Percentiles rank a stretch among this genome's conserved stretches.
Evolutionary conservation across 352 stramenopile species (phyloP).

Genomic region (Peronospora destructor): DNA sequence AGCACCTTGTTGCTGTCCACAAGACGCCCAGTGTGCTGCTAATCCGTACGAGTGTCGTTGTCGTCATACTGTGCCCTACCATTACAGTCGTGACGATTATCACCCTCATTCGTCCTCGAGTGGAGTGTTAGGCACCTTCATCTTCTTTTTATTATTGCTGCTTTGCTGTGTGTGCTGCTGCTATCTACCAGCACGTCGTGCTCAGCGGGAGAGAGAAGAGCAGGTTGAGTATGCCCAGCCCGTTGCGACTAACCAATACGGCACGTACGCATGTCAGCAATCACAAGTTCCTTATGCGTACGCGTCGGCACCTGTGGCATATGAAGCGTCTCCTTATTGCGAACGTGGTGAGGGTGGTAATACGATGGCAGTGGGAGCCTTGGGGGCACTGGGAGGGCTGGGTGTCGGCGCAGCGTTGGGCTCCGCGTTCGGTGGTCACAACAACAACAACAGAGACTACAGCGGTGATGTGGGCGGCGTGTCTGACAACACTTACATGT

Average conservation of each 20-base stretch:
- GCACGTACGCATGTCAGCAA: slow-evolving; percentile 31
- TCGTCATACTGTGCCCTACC: slow-evolving; percentile 17
- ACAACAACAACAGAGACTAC: slow-evolving; percentile 27
- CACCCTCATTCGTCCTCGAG: slow-evolving; percentile 25
- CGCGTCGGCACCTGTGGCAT: slow-evolving; percentile 33
- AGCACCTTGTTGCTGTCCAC: slow-evolving; percentile 56
- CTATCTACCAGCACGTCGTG: slow-evolving; percentile 28
- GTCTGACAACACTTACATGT: slow-evolving; percentile 37
- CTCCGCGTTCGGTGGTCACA: slow-evolving; percentile 33
- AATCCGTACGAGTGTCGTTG: slow-evolving; percentile 61
- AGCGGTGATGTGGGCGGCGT: slow-evolving; percentile 34
- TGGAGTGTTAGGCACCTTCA: slow-evolving; percentile 24
- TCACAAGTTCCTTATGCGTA: slow-evolving; percentile 41
- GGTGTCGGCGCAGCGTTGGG: slow-evolving; percentile 42
- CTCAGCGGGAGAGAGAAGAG: slow-evolving; percentile 24
- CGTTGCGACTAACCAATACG: slow-evolving; percentile 35
- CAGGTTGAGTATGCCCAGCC: slow-evolving; percentile 33
- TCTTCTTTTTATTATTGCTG: slow-evolving; percentile 41
- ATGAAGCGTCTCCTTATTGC: slow-evolving; percentile 22
- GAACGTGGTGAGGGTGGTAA: slow-evolving; percentile 14
- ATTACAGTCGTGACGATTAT: slow-evolving; percentile 20
- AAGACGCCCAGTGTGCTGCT: slow-evolving; percentile 45
- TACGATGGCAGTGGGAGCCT: slow-evolving; percentile 32
- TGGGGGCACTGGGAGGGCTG: slow-evolving; percentile 43
- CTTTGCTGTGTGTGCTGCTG: slow-evolving; percentile 54